These are phyloP conservation scores for Cutaneotrichosporon spelunceum DNA, from an alignment of 1,284 basidiomycete species.

Conservation along the genomic window DNA sequence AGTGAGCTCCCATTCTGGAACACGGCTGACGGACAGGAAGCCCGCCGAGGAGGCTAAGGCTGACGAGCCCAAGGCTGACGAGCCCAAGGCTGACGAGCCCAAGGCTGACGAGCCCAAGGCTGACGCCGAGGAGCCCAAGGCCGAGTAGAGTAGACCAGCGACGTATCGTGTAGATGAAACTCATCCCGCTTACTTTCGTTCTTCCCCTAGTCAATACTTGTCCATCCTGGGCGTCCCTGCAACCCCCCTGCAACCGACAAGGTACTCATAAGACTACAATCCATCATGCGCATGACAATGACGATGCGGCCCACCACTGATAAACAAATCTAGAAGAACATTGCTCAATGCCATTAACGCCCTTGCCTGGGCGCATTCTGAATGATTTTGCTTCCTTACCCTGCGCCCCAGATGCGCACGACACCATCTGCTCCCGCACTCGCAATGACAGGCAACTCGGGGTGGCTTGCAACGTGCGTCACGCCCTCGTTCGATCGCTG, in stretches of 20 bases:
- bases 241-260: constrained; percentile 3
- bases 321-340: constrained; percentile 5
- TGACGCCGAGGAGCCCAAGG: too few relatives aligned
- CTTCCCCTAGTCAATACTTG: background rate
- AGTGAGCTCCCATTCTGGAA: background rate
- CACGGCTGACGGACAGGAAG: background rate
- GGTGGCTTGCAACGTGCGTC: constrained; percentile 59
- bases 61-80: constrained; percentile 13
- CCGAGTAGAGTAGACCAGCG: constrained; percentile 9
- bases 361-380: background rate
- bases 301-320: constrained; percentile 5
- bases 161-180: background rate
- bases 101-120: constrained; percentile 12
- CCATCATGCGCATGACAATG: constrained; percentile 11
- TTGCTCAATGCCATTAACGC: background rate
- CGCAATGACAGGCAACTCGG: constrained; percentile 78
- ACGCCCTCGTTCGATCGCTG: constrained; percentile 88
- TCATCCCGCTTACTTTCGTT: background rate
- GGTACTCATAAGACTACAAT: constrained; percentile 10
- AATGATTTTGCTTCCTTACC: constrained; percentile 11
- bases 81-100: constrained; percentile 6
- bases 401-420: constrained; percentile 66
- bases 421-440: constrained; percentile 94
- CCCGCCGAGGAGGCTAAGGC: constrained; percentile 11
- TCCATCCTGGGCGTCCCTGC: background rate